Base-by-base conservation (phyloP, 1,139 yeast species). In the Scheffersomyces titani region DNA sequence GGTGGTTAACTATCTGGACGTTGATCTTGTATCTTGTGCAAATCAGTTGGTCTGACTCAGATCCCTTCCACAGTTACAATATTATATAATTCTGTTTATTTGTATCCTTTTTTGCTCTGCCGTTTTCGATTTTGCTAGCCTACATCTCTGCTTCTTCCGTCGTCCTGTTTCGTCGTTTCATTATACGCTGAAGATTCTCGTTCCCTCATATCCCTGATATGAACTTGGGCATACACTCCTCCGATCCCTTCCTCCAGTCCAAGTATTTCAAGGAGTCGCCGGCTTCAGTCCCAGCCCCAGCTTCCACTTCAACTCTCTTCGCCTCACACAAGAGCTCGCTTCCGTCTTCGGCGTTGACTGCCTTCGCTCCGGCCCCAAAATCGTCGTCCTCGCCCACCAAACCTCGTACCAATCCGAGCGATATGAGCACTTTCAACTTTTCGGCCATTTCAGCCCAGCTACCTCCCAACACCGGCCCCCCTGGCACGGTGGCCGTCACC, bases 391-490 rank as follows among this genome's bases (percentile, higher is more conserved):
- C 40, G 48, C 53, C 19, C 16, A 16, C 21, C 19, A 24, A 30
- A 18, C 54, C 24, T 30, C 36, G 20, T 11, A 16, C 44, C 36
- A 51, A 54, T 21, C 53, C 55, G 5, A 49, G 44, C 6, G 24
- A 52, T 16, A 57, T 57, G 60, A 51, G 53, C 40, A 51, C 48
- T 49, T 46, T 59, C 50, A 52, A 48, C 51, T 50, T 59, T 44
- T 50, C 58, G 30, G 55, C 57, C 22, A 55, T 53, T 7, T 52
- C 51, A 52, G 55, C 58, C 9, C 67, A 67, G 47, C 63, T 75
- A 54, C 81, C 81, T 6, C 80, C 81, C 24, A 76, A 77, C 57
- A 77, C 81, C 0, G 81, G 82, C 3, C 81, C 81, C 7, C 72
- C 80, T 1, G 81, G 80, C 0, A 66, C 77, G 0, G 70, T 67